Percentiles rank a stretch among this genome's conserved stretches.
These are phyloP conservation scores for Erysiphe pisi DNA, from an alignment of 2,329 filamentous ascomycete species.

Conservation along the genomic window DNA sequence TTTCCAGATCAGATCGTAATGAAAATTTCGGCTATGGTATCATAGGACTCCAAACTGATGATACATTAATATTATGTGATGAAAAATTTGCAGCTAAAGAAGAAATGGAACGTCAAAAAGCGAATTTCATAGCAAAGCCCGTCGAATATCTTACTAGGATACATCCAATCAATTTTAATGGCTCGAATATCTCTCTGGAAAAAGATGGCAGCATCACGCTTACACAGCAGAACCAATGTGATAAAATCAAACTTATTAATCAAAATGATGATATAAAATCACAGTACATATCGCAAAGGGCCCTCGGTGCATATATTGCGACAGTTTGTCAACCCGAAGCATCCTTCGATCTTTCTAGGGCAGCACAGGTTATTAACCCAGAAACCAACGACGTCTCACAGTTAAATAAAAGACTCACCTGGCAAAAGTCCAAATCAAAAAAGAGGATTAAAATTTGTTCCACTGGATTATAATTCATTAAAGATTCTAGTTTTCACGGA, in stretches of 20 bases:
- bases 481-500: constrained; percentile 25
- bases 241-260: no score
- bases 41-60: no score
- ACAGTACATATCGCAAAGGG: not conserved
- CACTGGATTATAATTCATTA: constrained; percentile 9
- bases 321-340: constrained; percentile 25
- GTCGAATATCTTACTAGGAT: no score
- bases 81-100: not conserved
- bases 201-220: no score
- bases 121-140: no score
- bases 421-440: constrained; percentile 10
- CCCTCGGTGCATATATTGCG: constrained; percentile 20
- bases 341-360: constrained; percentile 28
- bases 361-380: constrained; percentile 21
- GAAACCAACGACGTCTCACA: not conserved
- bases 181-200: no score
- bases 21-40: not conserved
- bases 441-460: constrained; percentile 24
- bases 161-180: no score
- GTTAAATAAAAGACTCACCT: constrained; percentile 24
- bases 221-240: no score
- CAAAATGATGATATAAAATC: no score
- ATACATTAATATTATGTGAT: no score
- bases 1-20: not conserved
- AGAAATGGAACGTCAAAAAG: not conserved